Evolutionary conservation across 352 stramenopile genomes (phyloP), one percentile per base, ranked within the genome.

Genomic region (Thraustochytrium sp.): DNA sequence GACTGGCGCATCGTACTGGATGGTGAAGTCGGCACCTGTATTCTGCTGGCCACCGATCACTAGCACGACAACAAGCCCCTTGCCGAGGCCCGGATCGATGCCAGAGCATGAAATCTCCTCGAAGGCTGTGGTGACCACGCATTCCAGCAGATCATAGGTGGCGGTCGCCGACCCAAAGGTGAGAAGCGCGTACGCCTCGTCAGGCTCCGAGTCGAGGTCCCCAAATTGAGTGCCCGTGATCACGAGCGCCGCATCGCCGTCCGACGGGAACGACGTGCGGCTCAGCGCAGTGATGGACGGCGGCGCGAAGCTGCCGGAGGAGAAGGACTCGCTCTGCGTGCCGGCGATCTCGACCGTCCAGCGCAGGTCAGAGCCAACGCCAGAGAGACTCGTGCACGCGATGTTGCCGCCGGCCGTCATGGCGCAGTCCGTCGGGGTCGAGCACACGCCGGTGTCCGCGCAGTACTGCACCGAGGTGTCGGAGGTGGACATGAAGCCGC

Each of bases 191-290:
- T 40, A 82, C 16, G 74, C 74, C 9, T 46, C 26, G 23, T 46
- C 74, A 0, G 74, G 74, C 31, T 16, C 31, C 11, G n/a, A 23
- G 26, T 51, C 74, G 23, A 34, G 8, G n/a, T n/a, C 31, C 18
- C 37, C 76, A 62, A 84, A 84, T 55, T 84, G 78, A 31, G 26
- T 44, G 46, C 76, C 76, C 9, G 37, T n/a, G 49, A 84, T 74
- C 9, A 84, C 61, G 55, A 84, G 18, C 16, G 37, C 26, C 11
- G 42, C 53, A 21, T 21, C 3, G 31, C 74, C 74, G 2, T 56
- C 51, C 23, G 74, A 56, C 8, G 51, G 51, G 42, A 82, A 82
- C 16, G 1, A 21, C 29, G 23, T 77, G 23, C 23, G 23, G 46
- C 74, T 82, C 40, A 51, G 11, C 21, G 34, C 26, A 21, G n/a